Conservation (phyloP, 2,329 filamentous ascomycete species). For the Phialocephala subalpina region DNA sequence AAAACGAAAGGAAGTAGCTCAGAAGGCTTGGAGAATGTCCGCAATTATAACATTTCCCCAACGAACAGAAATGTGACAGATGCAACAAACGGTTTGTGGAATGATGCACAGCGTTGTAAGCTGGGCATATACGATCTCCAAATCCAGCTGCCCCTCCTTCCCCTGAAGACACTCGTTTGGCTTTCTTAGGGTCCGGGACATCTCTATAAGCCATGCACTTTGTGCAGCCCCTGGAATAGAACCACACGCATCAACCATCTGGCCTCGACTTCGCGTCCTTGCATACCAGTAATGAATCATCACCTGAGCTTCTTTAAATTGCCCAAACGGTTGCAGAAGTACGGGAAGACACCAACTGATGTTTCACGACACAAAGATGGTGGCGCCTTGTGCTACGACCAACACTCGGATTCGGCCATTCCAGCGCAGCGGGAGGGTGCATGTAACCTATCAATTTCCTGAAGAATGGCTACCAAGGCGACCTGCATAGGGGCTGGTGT, state of each 20-base stretch:
- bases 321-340: background rate
- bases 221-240: background rate
- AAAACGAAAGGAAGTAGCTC: background rate
- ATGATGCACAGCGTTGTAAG: background rate
- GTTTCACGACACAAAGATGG: conserved; percentile 7
- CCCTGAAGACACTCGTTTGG: background rate
- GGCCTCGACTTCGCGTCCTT: background rate
- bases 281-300: background rate
- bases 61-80: background rate
- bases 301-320: background rate
- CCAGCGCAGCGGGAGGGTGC: background rate
- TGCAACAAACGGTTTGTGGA: conserved; percentile 9
- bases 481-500: conserved; percentile 6
- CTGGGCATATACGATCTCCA: background rate
- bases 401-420: background rate
- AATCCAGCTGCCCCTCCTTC: background rate
- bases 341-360: background rate
- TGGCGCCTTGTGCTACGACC: conserved; percentile 7
- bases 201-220: background rate
- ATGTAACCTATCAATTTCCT: background rate
- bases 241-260: background rate
- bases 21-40: background rate
- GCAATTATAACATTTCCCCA: background rate
- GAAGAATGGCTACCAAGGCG: background rate
- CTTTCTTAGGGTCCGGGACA: background rate